Evolutionary conservation across 495 filamentous ascomycete genomes (phyloP).

Genomic region (Neurospora pannonica): DNA sequence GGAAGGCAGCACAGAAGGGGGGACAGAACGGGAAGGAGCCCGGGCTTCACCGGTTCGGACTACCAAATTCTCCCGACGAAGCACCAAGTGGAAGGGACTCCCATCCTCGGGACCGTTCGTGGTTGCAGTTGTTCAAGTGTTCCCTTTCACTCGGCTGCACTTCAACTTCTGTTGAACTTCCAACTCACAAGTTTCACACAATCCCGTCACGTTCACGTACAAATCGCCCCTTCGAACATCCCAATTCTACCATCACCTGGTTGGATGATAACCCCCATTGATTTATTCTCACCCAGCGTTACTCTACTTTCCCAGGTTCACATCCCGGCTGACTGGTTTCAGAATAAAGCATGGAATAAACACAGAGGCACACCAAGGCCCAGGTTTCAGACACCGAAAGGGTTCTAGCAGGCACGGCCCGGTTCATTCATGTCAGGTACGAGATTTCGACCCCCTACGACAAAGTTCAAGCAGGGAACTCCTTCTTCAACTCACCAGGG

Average conservation of each 20-base stretch:
- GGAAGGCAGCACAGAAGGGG: neutral
- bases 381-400: neutral
- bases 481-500: neutral
- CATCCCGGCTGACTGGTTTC: neutral
- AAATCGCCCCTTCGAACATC: neutral
- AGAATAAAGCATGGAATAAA: neutral
- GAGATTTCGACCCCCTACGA: neutral
- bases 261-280: neutral
- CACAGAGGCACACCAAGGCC: neutral
- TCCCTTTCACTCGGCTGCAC: neutral
- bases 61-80: neutral
- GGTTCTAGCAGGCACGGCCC: neutral
- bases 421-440: neutral
- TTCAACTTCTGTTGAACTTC: neutral
- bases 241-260: neutral
- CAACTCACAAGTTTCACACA: neutral
- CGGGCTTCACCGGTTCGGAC: neutral
- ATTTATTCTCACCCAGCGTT: neutral
- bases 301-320: neutral
- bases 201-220: neutral
- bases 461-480: neutral
- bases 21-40: neutral
- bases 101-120: neutral
- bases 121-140: neutral
- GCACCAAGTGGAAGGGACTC: neutral